Evolutionary conservation across 345 rosid genomes (phyloP).

Genomic region (Citrus glauca): DNA sequence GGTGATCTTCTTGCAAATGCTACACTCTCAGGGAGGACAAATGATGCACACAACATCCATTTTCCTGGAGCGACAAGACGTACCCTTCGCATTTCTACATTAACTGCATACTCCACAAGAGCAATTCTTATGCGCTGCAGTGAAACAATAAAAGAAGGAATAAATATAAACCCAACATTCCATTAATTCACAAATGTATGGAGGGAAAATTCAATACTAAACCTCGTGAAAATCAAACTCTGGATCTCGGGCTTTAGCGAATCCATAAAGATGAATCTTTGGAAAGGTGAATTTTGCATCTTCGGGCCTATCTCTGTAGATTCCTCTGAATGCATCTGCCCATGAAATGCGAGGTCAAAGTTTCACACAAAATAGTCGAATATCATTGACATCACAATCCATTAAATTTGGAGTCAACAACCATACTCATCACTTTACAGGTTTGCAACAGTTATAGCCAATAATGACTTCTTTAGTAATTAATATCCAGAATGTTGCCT

Average conservation of each 20-base stretch:
- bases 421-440: not conserved
- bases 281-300: constrained; percentile 45
- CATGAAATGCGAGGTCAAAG: not conserved
- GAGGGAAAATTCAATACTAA: constrained; percentile 8
- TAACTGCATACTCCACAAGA: constrained; percentile 63
- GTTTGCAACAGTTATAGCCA: not conserved
- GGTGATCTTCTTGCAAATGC: constrained; percentile 40
- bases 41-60: constrained; percentile 90
- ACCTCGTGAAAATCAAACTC: constrained; percentile 96
- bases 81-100: constrained; percentile 68
- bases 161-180: not conserved
- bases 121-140: constrained; percentile 78
- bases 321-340: constrained; percentile 77
- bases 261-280: constrained; percentile 79
- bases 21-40: constrained; percentile 68
- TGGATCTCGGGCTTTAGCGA: constrained; percentile 88
- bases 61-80: constrained; percentile 88
- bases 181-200: not conserved
- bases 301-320: constrained; percentile 43
- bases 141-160: not conserved
- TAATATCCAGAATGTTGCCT: not conserved
- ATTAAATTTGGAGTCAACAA: not conserved
- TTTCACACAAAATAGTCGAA: not conserved
- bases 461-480: not conserved
- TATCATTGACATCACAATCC: not conserved